Percentiles rank a stretch among this genome's conserved stretches.
Evolutionary conservation across 2,329 filamentous ascomycete genomes (phyloP).

Genomic region (Botrytis elliptica): DNA sequence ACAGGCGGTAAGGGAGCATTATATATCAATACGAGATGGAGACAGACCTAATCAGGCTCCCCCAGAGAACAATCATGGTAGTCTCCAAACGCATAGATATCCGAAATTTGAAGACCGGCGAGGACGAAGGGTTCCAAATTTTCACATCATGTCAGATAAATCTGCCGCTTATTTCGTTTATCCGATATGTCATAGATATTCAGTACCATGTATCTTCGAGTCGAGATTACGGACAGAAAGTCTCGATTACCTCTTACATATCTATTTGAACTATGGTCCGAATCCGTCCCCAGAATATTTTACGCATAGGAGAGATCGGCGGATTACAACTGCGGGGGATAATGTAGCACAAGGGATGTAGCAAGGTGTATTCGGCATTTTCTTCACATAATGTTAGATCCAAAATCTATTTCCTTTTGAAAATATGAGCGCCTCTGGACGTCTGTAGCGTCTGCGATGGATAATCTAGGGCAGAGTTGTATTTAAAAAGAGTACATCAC

Average conservation of each 20-base stretch:
- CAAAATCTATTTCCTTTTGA: neutral
- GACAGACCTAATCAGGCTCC: neutral
- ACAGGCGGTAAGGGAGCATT: neutral
- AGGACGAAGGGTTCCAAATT: neutral
- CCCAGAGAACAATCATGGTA: neutral
- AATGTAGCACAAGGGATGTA: neutral
- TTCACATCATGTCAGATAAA: neutral
- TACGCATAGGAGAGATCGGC: neutral
- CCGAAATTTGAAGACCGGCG: neutral
- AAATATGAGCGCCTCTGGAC: neutral
- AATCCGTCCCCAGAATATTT: neutral
- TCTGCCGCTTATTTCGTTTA: neutral
- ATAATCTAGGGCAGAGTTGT: neutral
- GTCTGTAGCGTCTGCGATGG: neutral
- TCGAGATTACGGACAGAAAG: neutral
- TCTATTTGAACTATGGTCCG: neutral
- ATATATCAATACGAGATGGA: neutral
- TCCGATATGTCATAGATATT: neutral
- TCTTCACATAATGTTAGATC: neutral
- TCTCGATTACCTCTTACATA: neutral
- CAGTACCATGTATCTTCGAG: neutral
- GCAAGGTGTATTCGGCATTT: neutral
- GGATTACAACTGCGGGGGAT: neutral
- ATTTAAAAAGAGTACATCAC: neutral
- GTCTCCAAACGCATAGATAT: neutral